Evolutionary conservation across 2,329 filamentous ascomycete genomes (phyloP), one percentile per base, ranked within the genome.

Genomic region (Nannizzia gypsea): DNA sequence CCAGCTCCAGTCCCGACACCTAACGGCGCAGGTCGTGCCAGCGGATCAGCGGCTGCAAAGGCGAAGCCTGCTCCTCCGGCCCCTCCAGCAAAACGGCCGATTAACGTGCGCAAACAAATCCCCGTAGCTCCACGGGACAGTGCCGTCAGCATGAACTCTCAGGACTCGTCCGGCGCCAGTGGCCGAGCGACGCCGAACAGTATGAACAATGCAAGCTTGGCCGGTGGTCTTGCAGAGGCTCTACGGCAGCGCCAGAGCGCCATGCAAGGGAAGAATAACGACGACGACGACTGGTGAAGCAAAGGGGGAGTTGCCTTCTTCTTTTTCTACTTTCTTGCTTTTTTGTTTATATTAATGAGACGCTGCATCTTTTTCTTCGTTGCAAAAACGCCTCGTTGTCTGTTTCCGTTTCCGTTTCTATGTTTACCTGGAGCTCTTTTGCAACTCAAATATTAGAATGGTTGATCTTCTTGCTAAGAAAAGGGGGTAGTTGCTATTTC

Each of bases 31-130:
- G 65, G 70, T 26, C 69, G 72, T 20, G 73, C 70, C 3, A 57
- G 55, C 15, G 59, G 56, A 6, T n/a, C 36, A n/a, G 73, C 79
- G 2, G 73, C 73, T 15, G 79, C 76, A 24, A 80, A 79, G 63
- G 78, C 75, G 54, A 91, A 90, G 73, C 83, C 87, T 0, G 82
- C 83, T 8, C 87, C 89, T 1, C 89, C 89, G 2, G 84, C 85
- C 24, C 89, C 87, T 22, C 91, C 89, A 1, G 84, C 83, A 11
- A 96, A 95, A 76, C 81, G 92, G 22, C 91, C 91, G 1, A 84
- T 80, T 22, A 81, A 81, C 38, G 78, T 81, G 24, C 84, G 85
- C 62, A 95, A 93, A 73, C 83, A 81, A 0, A 80, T 84, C 15
- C 78, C 83, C 55, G 83, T 77, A 52, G 80, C 84, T 59, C 83